Evolutionary conservation across 352 stramenopile species (phyloP).

Genomic region (Peronospora destructor): DNA sequence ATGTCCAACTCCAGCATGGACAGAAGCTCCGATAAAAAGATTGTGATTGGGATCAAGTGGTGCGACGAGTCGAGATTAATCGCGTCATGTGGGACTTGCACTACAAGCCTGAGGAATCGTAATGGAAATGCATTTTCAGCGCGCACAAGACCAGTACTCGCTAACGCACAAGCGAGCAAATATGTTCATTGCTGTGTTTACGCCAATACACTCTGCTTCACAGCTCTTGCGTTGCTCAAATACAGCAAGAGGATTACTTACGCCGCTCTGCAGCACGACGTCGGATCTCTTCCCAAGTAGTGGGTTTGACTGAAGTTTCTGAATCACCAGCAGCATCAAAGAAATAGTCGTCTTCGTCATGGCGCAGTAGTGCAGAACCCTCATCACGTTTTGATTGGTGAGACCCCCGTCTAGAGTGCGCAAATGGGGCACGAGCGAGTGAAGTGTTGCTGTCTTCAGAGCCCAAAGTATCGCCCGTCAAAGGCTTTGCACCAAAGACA

Average conservation of each 20-base stretch:
- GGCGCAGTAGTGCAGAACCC: constrained; percentile 14
- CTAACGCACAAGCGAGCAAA: neutral
- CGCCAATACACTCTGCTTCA: neutral
- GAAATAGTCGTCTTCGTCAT: constrained; percentile 52
- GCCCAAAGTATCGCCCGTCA: constrained; percentile 2
- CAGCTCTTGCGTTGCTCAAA: neutral
- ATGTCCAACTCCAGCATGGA: constrained; percentile 39
- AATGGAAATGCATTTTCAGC: too few species aligned
- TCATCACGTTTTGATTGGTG: constrained; percentile 10
- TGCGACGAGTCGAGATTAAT: neutral
- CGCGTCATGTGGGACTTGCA: constrained; percentile 6
- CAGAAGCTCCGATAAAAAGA: neutral
- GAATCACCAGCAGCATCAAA: constrained; percentile 25
- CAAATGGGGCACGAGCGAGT: constrained; percentile 39
- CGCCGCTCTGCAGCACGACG: constrained; percentile 40
- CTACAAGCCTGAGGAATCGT: too few species aligned
- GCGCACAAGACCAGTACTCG: too few species aligned
- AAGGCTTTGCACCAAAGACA: constrained; percentile 38
- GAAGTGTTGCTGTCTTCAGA: constrained; percentile 18
- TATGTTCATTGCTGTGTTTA: constrained; percentile 9
- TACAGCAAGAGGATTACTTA: constrained; percentile 31
- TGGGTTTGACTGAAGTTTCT: constrained; percentile 32
- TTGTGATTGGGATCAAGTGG: neutral
- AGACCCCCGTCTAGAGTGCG: constrained; percentile 17
- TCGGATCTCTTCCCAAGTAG: constrained; percentile 75